Evolutionary conservation across 192 early-diverging fungal genomes (phyloP), one percentile per base, ranked within the genome.

Genomic region (Podila epicladia): DNA sequence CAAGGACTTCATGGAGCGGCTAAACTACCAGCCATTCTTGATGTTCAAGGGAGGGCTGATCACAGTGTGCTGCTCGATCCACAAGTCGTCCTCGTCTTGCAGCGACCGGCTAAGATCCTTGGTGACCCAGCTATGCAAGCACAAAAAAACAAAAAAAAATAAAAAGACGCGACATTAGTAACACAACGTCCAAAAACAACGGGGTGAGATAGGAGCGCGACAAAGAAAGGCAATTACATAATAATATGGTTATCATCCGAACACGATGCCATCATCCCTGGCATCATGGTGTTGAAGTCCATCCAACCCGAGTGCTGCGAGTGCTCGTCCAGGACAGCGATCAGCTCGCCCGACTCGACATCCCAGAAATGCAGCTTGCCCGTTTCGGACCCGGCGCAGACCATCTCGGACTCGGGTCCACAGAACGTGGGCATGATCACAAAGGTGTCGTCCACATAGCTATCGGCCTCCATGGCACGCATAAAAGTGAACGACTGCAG

Each of bases 21-120:
- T 15, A 45, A 45, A 45, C 41, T 66, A 79, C 75, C 75, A 79
- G 20, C 75, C 75, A 51, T 79, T 79, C 70, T 79, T 79, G 24
- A 79, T 53, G 41, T 79, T 51, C 51, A 72, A 63, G 1, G 58
- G 26, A 37, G 65, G 75, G 26, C 62, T 13, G 32, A 26, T 17
- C 9, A 58, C 26, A 4, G 57, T 64, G 4, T 33, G 53, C 8
- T 69, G 59, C 38, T 79, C 70, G 31, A 79, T 58, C 75, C 75
- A 79, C 53, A 68, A 58, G n/a, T 79, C 75, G 62, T 79, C 75
- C 22, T 79, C 75, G n/a, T 79, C 65, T 31, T 68, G 75, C 8
- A 79, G 53, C 2, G 62, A 38, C 55, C 75, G 61, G 70, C 68
- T 64, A 22, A 79, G 66, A 28, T 79, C 70, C 37, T 72, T 79